These are phyloP conservation scores for Cordyceps cateniannulata DNA, from an alignment of 2,329 filamentous ascomycete species.

Conservation along the genomic window DNA sequence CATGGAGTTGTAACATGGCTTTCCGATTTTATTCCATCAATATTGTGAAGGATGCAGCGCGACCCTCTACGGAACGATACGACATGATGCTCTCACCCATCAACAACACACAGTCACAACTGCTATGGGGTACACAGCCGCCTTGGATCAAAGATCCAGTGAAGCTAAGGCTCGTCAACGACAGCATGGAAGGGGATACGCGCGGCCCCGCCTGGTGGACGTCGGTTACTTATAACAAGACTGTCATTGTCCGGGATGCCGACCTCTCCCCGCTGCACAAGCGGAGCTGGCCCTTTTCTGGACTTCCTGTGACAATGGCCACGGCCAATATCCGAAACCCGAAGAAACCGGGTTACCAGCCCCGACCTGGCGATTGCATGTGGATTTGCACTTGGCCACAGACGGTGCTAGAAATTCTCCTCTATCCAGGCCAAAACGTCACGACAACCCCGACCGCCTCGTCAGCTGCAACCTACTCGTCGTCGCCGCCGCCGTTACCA, in stretches of 20 bases:
- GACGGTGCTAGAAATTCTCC: constrained; percentile 49
- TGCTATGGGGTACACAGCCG: constrained; percentile 49
- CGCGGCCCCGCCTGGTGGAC: constrained; percentile 52
- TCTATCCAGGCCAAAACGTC: constrained; percentile 48
- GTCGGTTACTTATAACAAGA: constrained; percentile 47
- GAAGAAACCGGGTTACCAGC: constrained; percentile 20
- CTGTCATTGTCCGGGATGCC: constrained; percentile 43
- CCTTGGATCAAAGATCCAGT: constrained; percentile 35
- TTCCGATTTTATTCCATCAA: constrained; percentile 38
- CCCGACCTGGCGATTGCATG: constrained; percentile 42
- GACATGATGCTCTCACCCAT: constrained; percentile 32
- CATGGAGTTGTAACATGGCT: constrained; percentile 58
- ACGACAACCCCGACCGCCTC: constrained; percentile 23
- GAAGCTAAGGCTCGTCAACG: constrained; percentile 42
- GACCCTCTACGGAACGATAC: constrained; percentile 31
- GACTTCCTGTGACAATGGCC: constrained; percentile 6
- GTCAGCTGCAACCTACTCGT: neutral
- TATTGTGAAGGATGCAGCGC: constrained; percentile 25
- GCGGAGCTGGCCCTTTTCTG: constrained; percentile 19
- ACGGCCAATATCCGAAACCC: constrained; percentile 20
- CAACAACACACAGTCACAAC: constrained; percentile 32
- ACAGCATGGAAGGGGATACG: constrained; percentile 36
- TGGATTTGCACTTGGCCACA: constrained; percentile 56
- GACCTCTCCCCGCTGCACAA: constrained; percentile 24
- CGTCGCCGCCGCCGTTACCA: constrained; percentile 12